Evolutionary conservation across 768 basidiomycete species (phyloP).

Genomic region (Gyrodon lividus): DNA sequence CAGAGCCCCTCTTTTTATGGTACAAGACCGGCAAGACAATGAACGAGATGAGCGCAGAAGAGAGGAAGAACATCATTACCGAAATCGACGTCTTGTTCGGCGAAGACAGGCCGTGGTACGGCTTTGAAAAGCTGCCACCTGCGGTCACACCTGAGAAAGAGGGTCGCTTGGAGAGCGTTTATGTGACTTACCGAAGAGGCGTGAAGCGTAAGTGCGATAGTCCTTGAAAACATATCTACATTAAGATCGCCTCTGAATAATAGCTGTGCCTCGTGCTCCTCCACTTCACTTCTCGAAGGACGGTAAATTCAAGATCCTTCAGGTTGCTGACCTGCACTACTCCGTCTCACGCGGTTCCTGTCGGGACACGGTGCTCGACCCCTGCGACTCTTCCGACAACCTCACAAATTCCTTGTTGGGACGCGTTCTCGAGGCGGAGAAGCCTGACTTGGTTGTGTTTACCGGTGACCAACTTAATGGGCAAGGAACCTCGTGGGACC

Average conservation of each 20-base stretch:
- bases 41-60: slow-evolving; percentile 55
- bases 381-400: slow-evolving; percentile 69
- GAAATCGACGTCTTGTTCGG: slow-evolving; percentile 92
- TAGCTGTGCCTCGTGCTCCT: slow-evolving; percentile 69
- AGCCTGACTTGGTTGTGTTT: slow-evolving; percentile 90
- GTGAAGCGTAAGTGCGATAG: slow-evolving; percentile 58
- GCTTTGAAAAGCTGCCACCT: slow-evolving; percentile 72
- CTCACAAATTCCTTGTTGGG: slow-evolving; percentile 74
- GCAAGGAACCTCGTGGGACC: slow-evolving; percentile 87
- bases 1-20: slow-evolving; percentile 71
- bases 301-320: slow-evolving; percentile 86
- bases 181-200: slow-evolving; percentile 68
- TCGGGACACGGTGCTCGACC: slow-evolving; percentile 58
- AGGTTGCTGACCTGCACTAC: slow-evolving; percentile 93
- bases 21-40: slow-evolving; percentile 70
- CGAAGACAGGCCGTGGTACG: slow-evolving; percentile 80
- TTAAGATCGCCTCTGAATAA: slow-evolving; percentile 4
- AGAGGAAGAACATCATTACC: slow-evolving; percentile 69
- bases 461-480: slow-evolving; percentile 94
- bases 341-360: slow-evolving; percentile 79
- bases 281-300: slow-evolving; percentile 79
- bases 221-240: background rate
- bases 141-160: slow-evolving; percentile 48
- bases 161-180: slow-evolving; percentile 50
- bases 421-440: slow-evolving; percentile 70